Evolutionary conservation across 2,329 filamentous ascomycete species (phyloP), one percentile per base, ranked within the genome.

Genomic region (Zymoseptoria tritici): DNA sequence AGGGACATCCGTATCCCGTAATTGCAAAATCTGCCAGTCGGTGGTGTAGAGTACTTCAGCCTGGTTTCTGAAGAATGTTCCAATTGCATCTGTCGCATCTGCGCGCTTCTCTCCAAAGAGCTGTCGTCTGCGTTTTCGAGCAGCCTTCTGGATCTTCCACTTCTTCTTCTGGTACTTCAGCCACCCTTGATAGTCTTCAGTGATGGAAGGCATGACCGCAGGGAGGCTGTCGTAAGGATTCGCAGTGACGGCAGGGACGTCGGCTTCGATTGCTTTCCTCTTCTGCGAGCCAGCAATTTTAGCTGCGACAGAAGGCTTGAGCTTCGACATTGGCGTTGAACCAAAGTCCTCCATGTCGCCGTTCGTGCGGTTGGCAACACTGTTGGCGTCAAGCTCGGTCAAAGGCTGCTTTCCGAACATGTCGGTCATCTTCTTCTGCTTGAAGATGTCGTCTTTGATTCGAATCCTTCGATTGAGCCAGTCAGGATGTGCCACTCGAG

Each of bases 381-480:
- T 77, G 73, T 83, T 95, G 77, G 71, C 84, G 81, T 77, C 80
- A 42, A 90, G 87, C 66, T 93, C 89, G 11, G 85, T 83, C 22
- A 96, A 74, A 0, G 90, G 88, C 52, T 81, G 85, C 72, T 88
- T 88, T 19, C 75, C 80, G 71, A 99, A 96, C 67, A 96, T 79
- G 70, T 97, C 94, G 0, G 93, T 99, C 80, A 99, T 88, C 77
- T 99, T 99, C 78, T 92, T 96, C 77, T 99, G 94, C 79, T 99
- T 96, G 81, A 97, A 88, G 72, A 88, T 92, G 77, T 99, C 94
- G 59, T 99, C 94, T 74, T 97, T 97, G 74, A 88, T 87, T 66
- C 94, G 90, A 75, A 99, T 97, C 57, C 93, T 84, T 60, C 91
- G 85, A 70, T 97, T 91, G 36, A 99, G 82, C 94, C 94, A 99